Conservation (phyloP, 1,284 basidiomycete genomes). For the Cryptococcus neoformans region DNA sequence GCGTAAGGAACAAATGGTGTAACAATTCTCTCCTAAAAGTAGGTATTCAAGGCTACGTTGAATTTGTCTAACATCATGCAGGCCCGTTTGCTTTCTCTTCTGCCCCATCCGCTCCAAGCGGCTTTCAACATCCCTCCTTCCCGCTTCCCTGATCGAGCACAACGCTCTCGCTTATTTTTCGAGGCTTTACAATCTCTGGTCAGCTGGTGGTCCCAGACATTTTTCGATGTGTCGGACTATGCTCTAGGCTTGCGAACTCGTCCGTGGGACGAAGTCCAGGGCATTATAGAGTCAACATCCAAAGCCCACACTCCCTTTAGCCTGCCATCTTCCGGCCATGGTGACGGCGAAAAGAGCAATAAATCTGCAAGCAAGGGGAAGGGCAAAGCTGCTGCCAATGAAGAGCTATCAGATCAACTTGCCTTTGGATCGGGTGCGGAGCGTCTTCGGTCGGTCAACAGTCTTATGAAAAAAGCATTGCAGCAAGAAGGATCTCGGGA, state of each 20-base stretch:
- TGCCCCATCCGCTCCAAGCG: constrained; percentile 73
- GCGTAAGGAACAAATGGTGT: constrained; percentile 76
- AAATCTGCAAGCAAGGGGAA: constrained; percentile 44
- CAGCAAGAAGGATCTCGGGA: constrained; percentile 80
- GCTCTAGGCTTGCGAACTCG: constrained; percentile 59
- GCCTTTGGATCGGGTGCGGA: constrained; percentile 58
- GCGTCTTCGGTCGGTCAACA: constrained; percentile 69
- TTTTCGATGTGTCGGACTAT: constrained; percentile 57
- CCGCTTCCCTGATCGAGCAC: constrained; percentile 71
- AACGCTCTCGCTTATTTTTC: constrained; percentile 82
- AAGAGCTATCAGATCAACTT: constrained; percentile 34
- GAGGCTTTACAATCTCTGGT: constrained; percentile 67
- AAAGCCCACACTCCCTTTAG: constrained; percentile 17
- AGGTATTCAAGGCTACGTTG: constrained; percentile 2
- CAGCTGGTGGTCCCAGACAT: constrained; percentile 76
- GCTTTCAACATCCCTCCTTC: constrained; percentile 79
- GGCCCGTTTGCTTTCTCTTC: constrained; percentile 71
- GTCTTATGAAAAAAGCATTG: constrained; percentile 83
- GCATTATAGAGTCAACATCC: constrained; percentile 40
- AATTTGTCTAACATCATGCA: constrained; percentile 14
- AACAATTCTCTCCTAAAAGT: constrained; percentile 82
- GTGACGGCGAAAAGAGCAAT: constrained; percentile 6
- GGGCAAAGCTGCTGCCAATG: constrained; percentile 35
- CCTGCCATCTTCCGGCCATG: constrained; percentile 8
- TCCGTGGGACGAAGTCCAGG: constrained; percentile 63